Conservation (phyloP, 352 stramenopile species). For the Phytopythium helicoides region DNA sequence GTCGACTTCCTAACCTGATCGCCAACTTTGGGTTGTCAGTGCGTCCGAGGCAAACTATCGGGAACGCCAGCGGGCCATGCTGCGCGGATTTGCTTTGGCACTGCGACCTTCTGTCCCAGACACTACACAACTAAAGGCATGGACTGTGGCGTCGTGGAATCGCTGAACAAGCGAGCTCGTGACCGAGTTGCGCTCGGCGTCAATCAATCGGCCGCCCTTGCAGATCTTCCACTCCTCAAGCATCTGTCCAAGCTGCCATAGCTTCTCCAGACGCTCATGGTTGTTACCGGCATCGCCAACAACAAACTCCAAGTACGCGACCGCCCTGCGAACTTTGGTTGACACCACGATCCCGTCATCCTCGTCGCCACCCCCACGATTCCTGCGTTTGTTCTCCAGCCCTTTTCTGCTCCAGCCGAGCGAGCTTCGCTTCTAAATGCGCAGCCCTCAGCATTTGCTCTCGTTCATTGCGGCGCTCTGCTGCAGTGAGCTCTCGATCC, state of each 20-base stretch:
- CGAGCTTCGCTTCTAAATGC: slow-evolving; percentile 52
- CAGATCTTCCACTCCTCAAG: slow-evolving; percentile 78
- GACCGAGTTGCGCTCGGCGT: slow-evolving; percentile 49
- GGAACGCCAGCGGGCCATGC: slow-evolving; percentile 38
- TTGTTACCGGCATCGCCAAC: slow-evolving; percentile 53
- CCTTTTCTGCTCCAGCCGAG: slow-evolving; percentile 44
- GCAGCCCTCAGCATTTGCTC: slow-evolving; percentile 43
- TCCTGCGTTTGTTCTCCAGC: slow-evolving; percentile 23
- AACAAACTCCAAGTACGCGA: slow-evolving; percentile 62
- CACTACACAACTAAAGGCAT: slow-evolving; percentile 53
- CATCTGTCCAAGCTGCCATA: slow-evolving; percentile 72
- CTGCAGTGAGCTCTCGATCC: slow-evolving; percentile 37
- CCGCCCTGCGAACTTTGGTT: slow-evolving; percentile 50
- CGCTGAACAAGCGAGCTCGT: slow-evolving; percentile 49
- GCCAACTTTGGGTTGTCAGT: slow-evolving; percentile 30
- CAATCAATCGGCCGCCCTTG: slow-evolving; percentile 58
- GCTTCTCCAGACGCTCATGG: slow-evolving; percentile 57
- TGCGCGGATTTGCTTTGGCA: slow-evolving; percentile 2
- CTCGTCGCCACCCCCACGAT: slow-evolving; percentile 8
- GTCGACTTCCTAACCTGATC: slow-evolving; percentile 39
- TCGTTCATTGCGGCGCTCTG: slow-evolving; percentile 47
- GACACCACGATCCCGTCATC: slow-evolving; percentile 30
- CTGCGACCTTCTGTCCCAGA: slow-evolving; percentile 3
- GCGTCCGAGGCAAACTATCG: slow-evolving; percentile 48
- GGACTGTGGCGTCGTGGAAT: slow-evolving; percentile 43